These are phyloP conservation scores for Globisporangium spinosum DNA, from an alignment of 352 stramenopile genomes.

Conservation along the genomic window DNA sequence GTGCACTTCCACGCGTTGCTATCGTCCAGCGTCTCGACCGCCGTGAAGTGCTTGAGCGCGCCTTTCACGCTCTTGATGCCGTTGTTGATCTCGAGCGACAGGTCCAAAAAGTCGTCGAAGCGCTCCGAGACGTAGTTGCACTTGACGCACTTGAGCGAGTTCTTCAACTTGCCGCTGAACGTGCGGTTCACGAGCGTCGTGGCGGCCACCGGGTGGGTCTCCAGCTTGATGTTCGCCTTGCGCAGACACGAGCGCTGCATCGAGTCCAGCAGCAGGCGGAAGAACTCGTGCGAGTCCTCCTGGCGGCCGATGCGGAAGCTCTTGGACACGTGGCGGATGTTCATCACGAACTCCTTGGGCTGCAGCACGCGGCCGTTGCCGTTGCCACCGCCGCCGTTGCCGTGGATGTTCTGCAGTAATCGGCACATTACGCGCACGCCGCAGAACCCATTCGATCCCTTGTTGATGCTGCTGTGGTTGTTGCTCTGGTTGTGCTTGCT, in stretches of 20 bases:
- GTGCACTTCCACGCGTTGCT: slow-evolving; percentile 87
- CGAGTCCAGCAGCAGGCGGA: slow-evolving; percentile 81
- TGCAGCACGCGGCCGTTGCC: slow-evolving; percentile 49
- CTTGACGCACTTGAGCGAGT: slow-evolving; percentile 81
- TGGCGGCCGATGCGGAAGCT: slow-evolving; percentile 85
- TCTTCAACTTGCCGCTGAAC: slow-evolving; percentile 84
- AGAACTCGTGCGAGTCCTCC: slow-evolving; percentile 92
- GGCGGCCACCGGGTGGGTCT: slow-evolving; percentile 44
- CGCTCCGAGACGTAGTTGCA: slow-evolving; percentile 78
- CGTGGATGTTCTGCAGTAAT: slow-evolving; percentile 65
- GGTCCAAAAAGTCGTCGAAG: slow-evolving; percentile 84
- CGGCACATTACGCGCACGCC: slow-evolving; percentile 58
- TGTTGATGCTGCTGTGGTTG: slow-evolving; percentile 19
- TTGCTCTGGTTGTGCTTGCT: slow-evolving; percentile 25
- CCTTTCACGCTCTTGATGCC: slow-evolving; percentile 69
- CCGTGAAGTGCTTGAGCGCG: slow-evolving; percentile 81
- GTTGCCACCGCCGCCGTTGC: slow-evolving; percentile 12
- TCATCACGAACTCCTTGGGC: slow-evolving; percentile 81
- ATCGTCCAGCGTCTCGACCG: slow-evolving; percentile 77
- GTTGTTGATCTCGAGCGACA: slow-evolving; percentile 85
- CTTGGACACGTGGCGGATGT: slow-evolving; percentile 82
- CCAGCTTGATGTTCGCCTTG: slow-evolving; percentile 66
- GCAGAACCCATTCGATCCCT: slow-evolving; percentile 35
- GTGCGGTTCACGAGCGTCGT: slow-evolving; percentile 84
- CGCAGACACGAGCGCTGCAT: slow-evolving; percentile 81